Conservation (phyloP, 306 rosid genomes). For the Aeschynomene evenia region DNA sequence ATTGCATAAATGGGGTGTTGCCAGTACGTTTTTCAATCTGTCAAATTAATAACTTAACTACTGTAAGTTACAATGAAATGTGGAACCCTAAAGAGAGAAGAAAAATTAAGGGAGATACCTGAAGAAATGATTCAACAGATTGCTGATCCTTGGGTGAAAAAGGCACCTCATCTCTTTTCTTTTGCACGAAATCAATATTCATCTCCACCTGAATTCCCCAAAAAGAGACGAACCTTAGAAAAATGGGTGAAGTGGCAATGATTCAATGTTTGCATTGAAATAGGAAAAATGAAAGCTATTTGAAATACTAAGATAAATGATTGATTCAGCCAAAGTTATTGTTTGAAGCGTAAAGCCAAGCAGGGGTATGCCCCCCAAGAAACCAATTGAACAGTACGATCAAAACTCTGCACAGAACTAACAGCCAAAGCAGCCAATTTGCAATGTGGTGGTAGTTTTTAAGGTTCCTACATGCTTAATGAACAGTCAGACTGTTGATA, state of each 20-base stretch:
- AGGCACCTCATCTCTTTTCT: conserved; percentile 74
- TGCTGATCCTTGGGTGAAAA: conserved; percentile 86
- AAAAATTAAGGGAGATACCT: conserved; percentile 47
- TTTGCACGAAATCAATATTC: conserved; percentile 68
- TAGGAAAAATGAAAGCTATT: not conserved
- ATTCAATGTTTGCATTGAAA: conserved; percentile 1
- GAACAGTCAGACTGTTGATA: not conserved
- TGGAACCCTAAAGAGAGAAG: not conserved
- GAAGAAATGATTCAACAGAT: conserved; percentile 75
- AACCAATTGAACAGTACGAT: not conserved
- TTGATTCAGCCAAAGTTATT: not conserved
- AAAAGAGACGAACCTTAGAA: not conserved
- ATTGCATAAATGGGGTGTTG: conserved; percentile 58
- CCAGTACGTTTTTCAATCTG: conserved; percentile 69
- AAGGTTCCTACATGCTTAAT: not conserved
- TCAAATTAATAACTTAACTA: conserved; percentile 28
- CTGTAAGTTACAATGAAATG: conserved; percentile 12
- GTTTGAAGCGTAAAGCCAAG: not conserved
- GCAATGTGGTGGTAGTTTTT: not conserved
- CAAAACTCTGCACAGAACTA: not conserved
- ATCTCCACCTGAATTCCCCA: conserved; percentile 67
- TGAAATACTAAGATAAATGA: not conserved
- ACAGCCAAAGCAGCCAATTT: not conserved
- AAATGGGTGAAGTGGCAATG: not conserved
- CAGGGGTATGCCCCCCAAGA: not conserved